Evolutionary conservation across 331 rosid genomes (phyloP).

Genomic region (Acacia pycnantha): DNA sequence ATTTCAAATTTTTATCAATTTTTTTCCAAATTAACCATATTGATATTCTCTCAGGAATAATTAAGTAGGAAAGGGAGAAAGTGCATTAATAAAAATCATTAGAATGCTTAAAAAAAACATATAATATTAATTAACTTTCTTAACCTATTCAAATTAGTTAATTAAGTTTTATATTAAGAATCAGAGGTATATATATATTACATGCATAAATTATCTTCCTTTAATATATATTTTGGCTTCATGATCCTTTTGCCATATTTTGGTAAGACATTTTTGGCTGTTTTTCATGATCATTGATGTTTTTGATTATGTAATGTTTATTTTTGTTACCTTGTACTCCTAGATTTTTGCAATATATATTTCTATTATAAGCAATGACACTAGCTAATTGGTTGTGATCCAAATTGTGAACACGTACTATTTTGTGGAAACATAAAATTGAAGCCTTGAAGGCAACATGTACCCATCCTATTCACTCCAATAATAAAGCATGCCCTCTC

Average conservation of each 20-base stretch:
- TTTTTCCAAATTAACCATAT: too few relatives aligned
- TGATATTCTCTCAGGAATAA: too few relatives aligned
- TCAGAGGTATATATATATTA: neutral
- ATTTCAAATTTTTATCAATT: too few relatives aligned
- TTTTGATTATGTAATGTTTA: neutral
- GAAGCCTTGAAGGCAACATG: neutral
- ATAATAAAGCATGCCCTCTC: neutral
- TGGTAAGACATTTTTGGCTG: neutral
- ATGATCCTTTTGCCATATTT: neutral
- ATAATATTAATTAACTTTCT: too few relatives aligned
- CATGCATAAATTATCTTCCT: neutral
- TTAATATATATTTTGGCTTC: neutral
- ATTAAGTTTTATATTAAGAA: too few relatives aligned
- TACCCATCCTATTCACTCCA: neutral
- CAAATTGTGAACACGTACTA: neutral
- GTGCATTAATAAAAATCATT: too few relatives aligned
- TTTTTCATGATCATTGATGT: neutral
- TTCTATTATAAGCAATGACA: neutral
- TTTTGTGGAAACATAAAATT: neutral
- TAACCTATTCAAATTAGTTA: too few relatives aligned
- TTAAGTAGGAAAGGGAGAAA: too few relatives aligned
- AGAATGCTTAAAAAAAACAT: too few relatives aligned
- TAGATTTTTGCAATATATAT: neutral
- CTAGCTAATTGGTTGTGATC: neutral
- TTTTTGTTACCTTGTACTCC: neutral